Base-by-base conservation (phyloP, 2,329 filamentous ascomycete species). In the Aureobasidium melanogenum region DNA sequence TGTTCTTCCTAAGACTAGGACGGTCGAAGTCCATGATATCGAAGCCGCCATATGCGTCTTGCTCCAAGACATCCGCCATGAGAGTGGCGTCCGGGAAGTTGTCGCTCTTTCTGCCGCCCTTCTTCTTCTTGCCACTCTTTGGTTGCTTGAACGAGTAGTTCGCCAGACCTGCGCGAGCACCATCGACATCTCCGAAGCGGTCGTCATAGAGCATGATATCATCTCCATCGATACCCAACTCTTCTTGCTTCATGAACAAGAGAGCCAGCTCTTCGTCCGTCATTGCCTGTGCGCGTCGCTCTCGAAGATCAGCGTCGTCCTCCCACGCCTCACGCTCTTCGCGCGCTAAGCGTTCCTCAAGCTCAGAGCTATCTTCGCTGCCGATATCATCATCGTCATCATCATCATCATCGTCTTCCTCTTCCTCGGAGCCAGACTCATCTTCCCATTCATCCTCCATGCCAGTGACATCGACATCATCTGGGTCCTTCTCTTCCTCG, bases 1-100 rank as follows among this genome's bases (percentile, higher is more conserved):
- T 77, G 68, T 84, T 87, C 64, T 81, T 84, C 60, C 80, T 82
- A 6, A 91, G 72, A 58, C 85, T 90, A 1, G 86, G 85, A 28
- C 86, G 81, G 17, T 88, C 82, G 75, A 88, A 90, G 68, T 96
- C 89, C 87, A 94, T 93, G 47, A 95, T 78, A 69, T 96, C 91
- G 65, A 96, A 87, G 9, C 85, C 88, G 63, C 87, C 84, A 61
- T 86, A 79, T 61, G 82, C 81, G 65, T 83, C 80, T 64, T 76
- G 73, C n/a, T 85, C 82, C 2, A 85, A 74, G 0, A 79, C 77
- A 69, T 84, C 83, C 3, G 82, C 83, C 66, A 86, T 79, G 17
- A 79, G 76, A 48, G 77, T 77, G 6, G 83, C 84, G 39, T 79
- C 77, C 17, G 81, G 80, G 67, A 84, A 85, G 39, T 67, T 70